Evolutionary conservation across 2,329 filamentous ascomycete genomes (phyloP).

Genomic region (Graphilbum fragrans): DNA sequence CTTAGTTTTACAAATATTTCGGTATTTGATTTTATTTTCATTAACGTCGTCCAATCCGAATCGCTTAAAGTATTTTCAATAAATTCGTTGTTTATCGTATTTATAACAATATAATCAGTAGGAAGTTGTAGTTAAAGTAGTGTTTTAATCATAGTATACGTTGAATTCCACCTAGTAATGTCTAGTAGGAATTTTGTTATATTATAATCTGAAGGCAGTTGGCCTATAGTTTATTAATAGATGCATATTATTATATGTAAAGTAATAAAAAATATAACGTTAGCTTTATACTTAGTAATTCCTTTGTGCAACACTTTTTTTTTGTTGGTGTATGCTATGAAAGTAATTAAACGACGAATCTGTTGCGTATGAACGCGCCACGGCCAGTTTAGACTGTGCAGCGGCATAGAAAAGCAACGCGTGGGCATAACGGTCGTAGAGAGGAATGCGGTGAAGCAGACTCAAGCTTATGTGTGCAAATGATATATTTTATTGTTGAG

Average conservation of each 20-base stretch:
- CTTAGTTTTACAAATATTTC: too few species aligned
- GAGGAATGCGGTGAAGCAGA: too few species aligned
- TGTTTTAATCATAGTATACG: neutral
- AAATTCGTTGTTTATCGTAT: neutral
- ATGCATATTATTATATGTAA: neutral
- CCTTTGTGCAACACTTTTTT: neutral
- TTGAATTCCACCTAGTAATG: neutral
- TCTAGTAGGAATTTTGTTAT: neutral
- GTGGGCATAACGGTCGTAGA: too few species aligned
- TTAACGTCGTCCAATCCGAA: too few species aligned
- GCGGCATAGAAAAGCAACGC: too few species aligned
- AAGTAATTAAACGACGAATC: constrained; percentile 9
- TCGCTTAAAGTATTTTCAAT: too few species aligned
- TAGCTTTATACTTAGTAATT: neutral
- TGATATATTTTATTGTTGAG: neutral
- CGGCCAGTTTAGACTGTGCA: neutral
- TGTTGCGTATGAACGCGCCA: neutral
- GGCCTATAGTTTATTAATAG: neutral
- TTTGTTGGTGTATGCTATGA: too few species aligned
- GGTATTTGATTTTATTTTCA: too few species aligned
- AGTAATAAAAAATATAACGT: neutral
- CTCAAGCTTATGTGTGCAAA: neutral
- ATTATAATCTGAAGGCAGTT: neutral
- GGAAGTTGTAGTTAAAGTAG: neutral
- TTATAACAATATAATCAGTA: neutral